phyloP scores from a whole-genome alignment of 2,329 filamentous ascomycete species.

The Neopestalotiopsis clavispora region DNA sequence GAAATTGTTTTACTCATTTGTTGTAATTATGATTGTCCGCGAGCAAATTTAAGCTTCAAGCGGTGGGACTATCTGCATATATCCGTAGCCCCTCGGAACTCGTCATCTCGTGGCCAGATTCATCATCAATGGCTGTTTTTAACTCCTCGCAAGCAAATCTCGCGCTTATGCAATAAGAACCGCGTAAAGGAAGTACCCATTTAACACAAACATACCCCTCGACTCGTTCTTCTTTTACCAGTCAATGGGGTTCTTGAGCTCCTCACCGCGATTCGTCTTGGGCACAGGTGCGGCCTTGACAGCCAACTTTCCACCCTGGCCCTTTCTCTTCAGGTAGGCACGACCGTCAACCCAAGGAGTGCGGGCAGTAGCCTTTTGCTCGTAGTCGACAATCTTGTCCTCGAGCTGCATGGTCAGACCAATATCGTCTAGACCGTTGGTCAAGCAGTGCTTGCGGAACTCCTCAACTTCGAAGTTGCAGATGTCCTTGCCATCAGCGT shows the following conservation, averaged over 20 bases:
- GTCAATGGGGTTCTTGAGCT: constrained; percentile 83
- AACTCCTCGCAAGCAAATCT: constrained; percentile 6
- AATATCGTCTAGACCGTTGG: constrained; percentile 95
- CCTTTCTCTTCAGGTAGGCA: constrained; percentile 73
- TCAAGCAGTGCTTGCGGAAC: constrained; percentile 91
- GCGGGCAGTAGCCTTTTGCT: constrained; percentile 74
- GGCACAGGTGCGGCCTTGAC: constrained; percentile 73
- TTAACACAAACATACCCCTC: background rate
- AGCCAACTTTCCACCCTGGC: constrained; percentile 58
- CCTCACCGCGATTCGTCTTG: constrained; percentile 86
- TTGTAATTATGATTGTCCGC: constrained; percentile 4
- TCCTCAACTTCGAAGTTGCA: constrained; percentile 86
- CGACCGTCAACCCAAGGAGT: constrained; percentile 93
- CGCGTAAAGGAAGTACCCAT: background rate
- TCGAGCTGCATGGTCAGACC: constrained; percentile 92
- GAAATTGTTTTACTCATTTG: background rate
- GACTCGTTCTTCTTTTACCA: constrained; percentile 62
- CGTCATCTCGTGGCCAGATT: constrained; percentile 8
- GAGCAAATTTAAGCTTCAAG: constrained; percentile 11
- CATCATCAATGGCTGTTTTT: constrained; percentile 9
- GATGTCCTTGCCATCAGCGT: constrained; percentile 74
- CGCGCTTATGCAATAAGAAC: background rate
- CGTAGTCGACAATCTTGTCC: constrained; percentile 84
- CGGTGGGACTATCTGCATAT: constrained; percentile 4
- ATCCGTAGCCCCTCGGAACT: background rate